Conservation (phyloP, 257 asterid species). For the Knoxia roxburghii region DNA sequence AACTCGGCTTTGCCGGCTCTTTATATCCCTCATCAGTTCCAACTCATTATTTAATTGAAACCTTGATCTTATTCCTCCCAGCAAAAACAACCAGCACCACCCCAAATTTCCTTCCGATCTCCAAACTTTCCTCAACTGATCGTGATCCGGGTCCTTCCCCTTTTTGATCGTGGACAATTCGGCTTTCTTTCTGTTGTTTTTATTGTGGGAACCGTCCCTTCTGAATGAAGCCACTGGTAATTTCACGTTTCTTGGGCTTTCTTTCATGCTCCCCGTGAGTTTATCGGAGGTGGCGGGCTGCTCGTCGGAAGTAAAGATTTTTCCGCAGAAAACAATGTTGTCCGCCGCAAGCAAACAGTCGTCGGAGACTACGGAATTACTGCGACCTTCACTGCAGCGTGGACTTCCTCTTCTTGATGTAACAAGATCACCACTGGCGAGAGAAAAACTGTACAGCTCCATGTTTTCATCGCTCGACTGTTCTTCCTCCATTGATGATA, state of each 20-base stretch:
- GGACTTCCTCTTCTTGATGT: too few relatives aligned
- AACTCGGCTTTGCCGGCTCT: slow-evolving; percentile 47
- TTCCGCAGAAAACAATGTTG: slow-evolving; percentile 64
- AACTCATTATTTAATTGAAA: too few relatives aligned
- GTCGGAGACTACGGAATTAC: background rate
- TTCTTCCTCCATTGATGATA: too few relatives aligned
- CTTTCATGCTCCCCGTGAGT: too few relatives aligned
- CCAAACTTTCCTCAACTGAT: slow-evolving; percentile 11
- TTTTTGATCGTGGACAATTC: background rate
- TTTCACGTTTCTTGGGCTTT: too few relatives aligned
- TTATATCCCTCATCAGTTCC: slow-evolving; percentile 44
- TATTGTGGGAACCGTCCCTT: slow-evolving; percentile 9
- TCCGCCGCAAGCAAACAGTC: slow-evolving; percentile 11
- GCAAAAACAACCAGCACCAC: slow-evolving; percentile 43
- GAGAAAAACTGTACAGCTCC: too few relatives aligned
- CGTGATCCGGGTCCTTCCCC: slow-evolving; percentile 11
- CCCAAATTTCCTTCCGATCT: slow-evolving; percentile 36
- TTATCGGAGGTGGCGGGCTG: too few relatives aligned
- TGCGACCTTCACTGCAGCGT: slow-evolving; percentile 28
- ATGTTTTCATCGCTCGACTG: too few relatives aligned
- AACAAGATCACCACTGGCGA: too few relatives aligned
- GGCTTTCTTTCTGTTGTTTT: background rate
- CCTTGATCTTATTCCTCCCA: slow-evolving; percentile 33
- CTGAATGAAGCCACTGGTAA: too few relatives aligned
- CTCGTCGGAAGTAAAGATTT: too few relatives aligned